Percentiles rank a stretch among this genome's conserved stretches.
Evolutionary conservation across 306 rosid species (phyloP).

Genomic region (Pyrus bretschneideri): DNA sequence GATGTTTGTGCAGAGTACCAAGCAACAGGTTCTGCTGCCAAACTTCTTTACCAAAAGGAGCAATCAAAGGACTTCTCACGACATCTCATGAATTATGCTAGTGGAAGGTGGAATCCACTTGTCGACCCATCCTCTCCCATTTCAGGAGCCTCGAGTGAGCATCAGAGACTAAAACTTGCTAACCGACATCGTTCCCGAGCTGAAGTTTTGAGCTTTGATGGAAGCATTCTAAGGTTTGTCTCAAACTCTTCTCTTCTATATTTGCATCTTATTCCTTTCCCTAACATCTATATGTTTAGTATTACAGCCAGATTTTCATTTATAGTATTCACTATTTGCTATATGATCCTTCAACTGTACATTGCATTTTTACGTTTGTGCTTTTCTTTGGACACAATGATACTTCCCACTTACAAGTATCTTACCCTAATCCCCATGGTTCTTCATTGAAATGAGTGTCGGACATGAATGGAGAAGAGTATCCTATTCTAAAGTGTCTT

Average conservation of each 20-base stretch:
- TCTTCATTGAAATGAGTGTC: neutral
- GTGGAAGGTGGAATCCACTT: constrained; percentile 89
- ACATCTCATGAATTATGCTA: constrained; percentile 60
- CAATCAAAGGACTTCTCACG: constrained; percentile 55
- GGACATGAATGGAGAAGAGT: neutral
- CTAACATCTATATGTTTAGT: neutral
- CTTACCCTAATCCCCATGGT: neutral
- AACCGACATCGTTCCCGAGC: constrained; percentile 57
- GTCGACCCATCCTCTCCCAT: constrained; percentile 80
- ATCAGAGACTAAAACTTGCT: constrained; percentile 69
- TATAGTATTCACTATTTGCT: neutral
- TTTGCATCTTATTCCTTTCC: constrained; percentile 10
- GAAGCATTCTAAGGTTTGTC: constrained; percentile 73
- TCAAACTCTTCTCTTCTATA: constrained; percentile 15
- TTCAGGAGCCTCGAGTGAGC: constrained; percentile 55
- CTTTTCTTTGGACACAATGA: neutral
- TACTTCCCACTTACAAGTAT: neutral
- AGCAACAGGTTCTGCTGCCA: constrained; percentile 78
- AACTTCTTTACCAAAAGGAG: constrained; percentile 81
- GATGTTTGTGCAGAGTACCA: constrained; percentile 79
- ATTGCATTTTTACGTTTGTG: neutral
- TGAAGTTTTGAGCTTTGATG: constrained; percentile 92
- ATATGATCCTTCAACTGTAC: neutral
- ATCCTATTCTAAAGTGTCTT: neutral
- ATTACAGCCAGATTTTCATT: neutral